Conservation (phyloP, 2,329 filamentous ascomycete genomes). For the Colletotrichum sp. region DNA sequence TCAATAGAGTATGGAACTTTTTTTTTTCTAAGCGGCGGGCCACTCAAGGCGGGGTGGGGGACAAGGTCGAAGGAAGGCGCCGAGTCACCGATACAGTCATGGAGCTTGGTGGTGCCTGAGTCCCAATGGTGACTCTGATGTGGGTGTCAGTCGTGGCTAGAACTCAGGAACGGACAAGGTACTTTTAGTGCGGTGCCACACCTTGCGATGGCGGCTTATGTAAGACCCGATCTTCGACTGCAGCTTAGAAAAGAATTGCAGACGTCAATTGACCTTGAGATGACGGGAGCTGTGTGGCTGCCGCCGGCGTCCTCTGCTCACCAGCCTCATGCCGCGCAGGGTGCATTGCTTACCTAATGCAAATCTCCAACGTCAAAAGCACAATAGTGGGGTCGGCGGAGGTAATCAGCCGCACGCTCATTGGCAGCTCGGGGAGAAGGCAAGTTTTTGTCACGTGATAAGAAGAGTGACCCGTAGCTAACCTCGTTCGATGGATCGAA, state of each 20-base stretch:
- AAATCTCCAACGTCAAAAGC: not conserved
- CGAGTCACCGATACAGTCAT: slow-evolving; percentile 18
- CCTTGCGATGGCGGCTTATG: not conserved
- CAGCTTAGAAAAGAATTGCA: not conserved
- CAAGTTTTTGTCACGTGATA: slow-evolving; percentile 5
- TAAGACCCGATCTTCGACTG: not conserved
- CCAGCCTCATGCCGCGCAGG: not conserved
- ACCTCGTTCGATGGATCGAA: slow-evolving; percentile 23
- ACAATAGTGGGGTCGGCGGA: not conserved
- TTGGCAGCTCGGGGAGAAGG: slow-evolving; percentile 7
- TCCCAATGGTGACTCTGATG: not conserved
- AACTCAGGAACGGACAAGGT: not conserved
- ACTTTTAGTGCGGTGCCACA: not conserved
- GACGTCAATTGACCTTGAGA: not conserved
- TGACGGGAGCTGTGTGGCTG: not conserved
- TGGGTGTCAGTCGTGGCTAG: slow-evolving; percentile 4
- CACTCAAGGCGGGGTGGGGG: slow-evolving; percentile 19
- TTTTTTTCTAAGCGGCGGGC: slow-evolving; percentile 17
- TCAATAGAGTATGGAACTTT: slow-evolving; percentile 13
- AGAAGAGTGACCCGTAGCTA: slow-evolving; percentile 18
- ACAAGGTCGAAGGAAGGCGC: slow-evolving; percentile 13
- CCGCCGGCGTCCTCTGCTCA: not conserved
- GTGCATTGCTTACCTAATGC: slow-evolving; percentile 4
- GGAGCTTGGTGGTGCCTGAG: not conserved
- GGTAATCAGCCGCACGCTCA: slow-evolving; percentile 16